Evolutionary conservation across 176 grass and related monocot species (phyloP), one percentile per base, ranked within the genome.

Genomic region (Carex cristatella): DNA sequence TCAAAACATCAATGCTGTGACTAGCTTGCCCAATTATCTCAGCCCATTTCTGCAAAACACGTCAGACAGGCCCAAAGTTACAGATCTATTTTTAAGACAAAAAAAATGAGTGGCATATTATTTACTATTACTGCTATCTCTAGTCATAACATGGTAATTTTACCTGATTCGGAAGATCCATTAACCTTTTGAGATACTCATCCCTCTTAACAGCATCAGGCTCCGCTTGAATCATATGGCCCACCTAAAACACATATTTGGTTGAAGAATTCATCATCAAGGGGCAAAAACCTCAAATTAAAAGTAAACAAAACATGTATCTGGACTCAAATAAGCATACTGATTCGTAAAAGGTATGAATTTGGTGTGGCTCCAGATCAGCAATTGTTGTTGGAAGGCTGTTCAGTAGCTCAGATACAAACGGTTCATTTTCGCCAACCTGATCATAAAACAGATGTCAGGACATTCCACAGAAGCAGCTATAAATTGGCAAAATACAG

Each of bases 1-100:
- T 99, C 72, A 99, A 86, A 48, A 99, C 86, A 87, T 95, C 97
- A 91, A 99, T 92, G 86, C 97, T 99, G 76, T 83, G 87, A 67
- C 97, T 92, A 59, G 97, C 97, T 82, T 96, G 97, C 61, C 97
- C 97, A 88, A 99, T 99, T 87, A 99, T 99, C 81, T 99, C 97
- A 59, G 93, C 90, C 97, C 97, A 99, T 95, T 99, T 99, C 97
- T 99, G 84, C 14, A 90, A 44, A 90, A 87, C 44, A 64, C 70
- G 58, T 78, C 51, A 56, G 74, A 78, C 57, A 33, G 11, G 35
- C 23, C 74, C 60, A 40, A 82, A 53, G 31, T 65, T 56, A 79
- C 28, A 58, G 9, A 79, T 79, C 19, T 78, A 79, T 9, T 79
- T 33, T 33, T 79, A 58, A 53, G 16, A 31, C 5, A 4, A 56